Evolutionary conservation across 2,329 filamentous ascomycete species (phyloP), one percentile per base, ranked within the genome.

Genomic region (Cadophora luteo-olivacea): DNA sequence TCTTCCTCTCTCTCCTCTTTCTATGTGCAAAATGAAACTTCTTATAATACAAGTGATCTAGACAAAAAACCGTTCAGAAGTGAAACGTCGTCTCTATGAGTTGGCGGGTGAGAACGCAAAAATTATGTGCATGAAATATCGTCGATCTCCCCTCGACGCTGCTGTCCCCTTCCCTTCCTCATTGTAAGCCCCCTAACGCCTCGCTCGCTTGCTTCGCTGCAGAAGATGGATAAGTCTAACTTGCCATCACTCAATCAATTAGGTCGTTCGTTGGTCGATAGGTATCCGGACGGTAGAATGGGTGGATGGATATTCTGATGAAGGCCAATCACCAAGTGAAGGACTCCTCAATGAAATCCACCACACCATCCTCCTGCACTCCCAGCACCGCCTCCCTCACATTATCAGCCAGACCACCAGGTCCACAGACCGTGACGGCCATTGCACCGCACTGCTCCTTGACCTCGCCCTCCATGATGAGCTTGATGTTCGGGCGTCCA

Each of bases 401-500:
- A 76, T 94, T 92, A 73, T 95, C 92, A 9, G 90, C 90, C 73
- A 95, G 80, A 2, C 87, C 87, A 29, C 92, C 92, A 11, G 91
- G 90, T 3, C 92, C 92, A 74, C 92, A 94, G 25, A 94, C 91
- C 12, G 90, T 91, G 55, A 98, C 93, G 25, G 89, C 92, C 89
- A 97, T 97, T 61, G 94, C 93, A 9, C 96, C 96, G 65, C 93
- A 83, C 78, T 96, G 92, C 75, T 92, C 88, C 75, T 90, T 86
- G 22, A 94, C 91, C 82, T 97, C 95, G 80, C 92, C 91, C 71
- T 89, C 85, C 58, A 98, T 82, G n/a, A 98, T 82, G 0, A 91
- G 88, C 24, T 89, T 86, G 55, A 97, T 87, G 76, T 97, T 93
- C 11, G 95, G 95, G 72, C 94, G 89, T 2, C 96, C 95, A 1